Base-by-base conservation (phyloP, 495 filamentous ascomycete genomes). In the Aspergillus ostianus region DNA sequence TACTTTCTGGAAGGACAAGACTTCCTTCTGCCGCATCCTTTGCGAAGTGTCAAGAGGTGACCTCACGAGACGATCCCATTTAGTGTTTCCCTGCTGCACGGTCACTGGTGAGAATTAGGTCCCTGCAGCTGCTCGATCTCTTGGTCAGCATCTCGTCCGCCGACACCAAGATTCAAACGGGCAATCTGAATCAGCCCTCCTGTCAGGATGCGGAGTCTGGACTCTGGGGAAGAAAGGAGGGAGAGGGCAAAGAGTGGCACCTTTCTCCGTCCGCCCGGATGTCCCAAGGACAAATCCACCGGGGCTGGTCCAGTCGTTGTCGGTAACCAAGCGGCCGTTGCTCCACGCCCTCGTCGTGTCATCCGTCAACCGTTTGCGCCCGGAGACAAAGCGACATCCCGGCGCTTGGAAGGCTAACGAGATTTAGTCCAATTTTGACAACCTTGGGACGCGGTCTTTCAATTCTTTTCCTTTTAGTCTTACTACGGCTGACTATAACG, bases 261-360 rank as follows among this genome's bases (percentile, higher is more conserved):
- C 50, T 30, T 52, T 52, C 17, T 53, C 30, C 51, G 12, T 44
- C 52, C 51, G 27, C 48, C 51, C 27, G 29, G 27, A 53, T n/a
- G 12, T 27, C 7, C 8, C 27, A 29, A 20, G 49, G 49, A 27
- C 13, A n/a, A 51, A 20, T 51, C 49, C 49, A 51, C 49, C 15
- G 27, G 10, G 10, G 3, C 27, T 36, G 7, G 13, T 53, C 51
- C 51, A n/a, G 26, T 53, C 19, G 18, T 5, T 3, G 23, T 53
- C 51, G 17, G 5, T 23, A 30, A 30, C 29, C 29, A 4, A 30
- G 29, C 19, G 21, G 10, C 29, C 15, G 20, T 19, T 23, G 19
- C 49, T 26, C 49, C 49, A 51, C 49, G 49, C n/a, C n/a, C 23
- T 29, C 49, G 49, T 19, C 15, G 49, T 27, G 29, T 36, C 51